Evolutionary conservation across 768 basidiomycete species (phyloP), one percentile per base, ranked within the genome.

Genomic region (Lentinula sp.): DNA sequence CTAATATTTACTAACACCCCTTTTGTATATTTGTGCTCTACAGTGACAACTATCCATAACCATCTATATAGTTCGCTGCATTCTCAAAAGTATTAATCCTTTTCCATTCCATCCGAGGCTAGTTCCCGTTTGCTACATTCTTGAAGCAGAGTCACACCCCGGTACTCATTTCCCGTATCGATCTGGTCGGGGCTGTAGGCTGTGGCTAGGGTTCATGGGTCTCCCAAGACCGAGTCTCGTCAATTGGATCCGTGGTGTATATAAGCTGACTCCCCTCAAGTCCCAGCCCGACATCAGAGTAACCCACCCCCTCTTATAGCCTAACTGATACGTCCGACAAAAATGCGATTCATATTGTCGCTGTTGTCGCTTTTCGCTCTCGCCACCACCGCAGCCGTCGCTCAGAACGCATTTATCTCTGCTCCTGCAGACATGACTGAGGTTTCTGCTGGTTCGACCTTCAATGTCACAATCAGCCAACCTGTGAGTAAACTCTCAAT

Each of bases 331-430:
- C 51, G 4, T 18, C 32, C n/a, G 10, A 43, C 18, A 21, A 56
- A 40, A 23, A 56, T 56, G 55, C 55, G 40, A 43, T 56, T 56
- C 40, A 11, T 56, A 23, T 28, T 11, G 23, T 40, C 55, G 6
- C 31, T 56, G n/a, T 32, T 59, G 7, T 35, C 57, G 16, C 18
- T 59, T 28, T 49, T 50, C 10, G 43, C 57, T 32, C 28, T 50
- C 23, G 45, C 32, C 23, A 39, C 57, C 32, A 16, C 57, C 5
- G n/a, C 46, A 5, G 57, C 35, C 2, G 8, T 45, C 3, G 57
- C 57, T 59, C 57, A 59, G 57, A 48, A 32, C 18, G 57, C 57
- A 48, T n/a, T 11, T 7, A 59, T 59, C 37, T 11, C 6, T 6
- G 6, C 57, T 48, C 57, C 57, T 35, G 9, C 45, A 59, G 46